These are phyloP conservation scores for Nitzschia sp. DNA, from an alignment of 108 stramenopile species.

Conservation along the genomic window DNA sequence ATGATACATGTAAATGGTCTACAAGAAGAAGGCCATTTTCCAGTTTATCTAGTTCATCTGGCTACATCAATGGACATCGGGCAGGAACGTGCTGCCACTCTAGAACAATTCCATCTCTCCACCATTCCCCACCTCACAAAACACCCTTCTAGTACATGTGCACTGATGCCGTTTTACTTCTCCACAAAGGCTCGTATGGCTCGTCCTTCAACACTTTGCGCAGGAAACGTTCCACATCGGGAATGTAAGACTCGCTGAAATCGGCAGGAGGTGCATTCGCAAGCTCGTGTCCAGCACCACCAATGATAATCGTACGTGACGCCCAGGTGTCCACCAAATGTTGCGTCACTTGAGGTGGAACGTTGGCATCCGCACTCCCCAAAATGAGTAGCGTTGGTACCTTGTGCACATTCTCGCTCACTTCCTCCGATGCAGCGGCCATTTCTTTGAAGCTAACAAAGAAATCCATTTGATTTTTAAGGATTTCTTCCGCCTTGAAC, in stretches of 20 bases:
- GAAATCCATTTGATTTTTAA: constrained; percentile 34
- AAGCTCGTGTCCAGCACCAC: constrained; percentile 41
- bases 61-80: too few species aligned
- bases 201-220: not conserved
- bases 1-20: too few species aligned
- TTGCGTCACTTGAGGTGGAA: constrained; percentile 33
- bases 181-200: constrained; percentile 5
- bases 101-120: too few species aligned
- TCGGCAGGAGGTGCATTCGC: constrained; percentile 15
- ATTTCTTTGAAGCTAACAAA: constrained; percentile 28
- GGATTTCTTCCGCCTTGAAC: constrained; percentile 21
- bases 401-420: constrained; percentile 10
- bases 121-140: too few species aligned
- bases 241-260: not conserved
- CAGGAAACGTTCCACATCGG: constrained; percentile 8
- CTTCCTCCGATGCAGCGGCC: constrained; percentile 24
- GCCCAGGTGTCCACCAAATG: constrained; percentile 33
- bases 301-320: constrained; percentile 37
- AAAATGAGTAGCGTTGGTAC: constrained; percentile 39
- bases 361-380: constrained; percentile 35
- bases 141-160: too few species aligned
- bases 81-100: too few species aligned
- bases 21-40: too few species aligned
- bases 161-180: not conserved
- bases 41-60: too few species aligned